Evolutionary conservation across 169 alveolate genomes (phyloP), one percentile per base, ranked within the genome.

Genomic region (Plasmodium inui): DNA sequence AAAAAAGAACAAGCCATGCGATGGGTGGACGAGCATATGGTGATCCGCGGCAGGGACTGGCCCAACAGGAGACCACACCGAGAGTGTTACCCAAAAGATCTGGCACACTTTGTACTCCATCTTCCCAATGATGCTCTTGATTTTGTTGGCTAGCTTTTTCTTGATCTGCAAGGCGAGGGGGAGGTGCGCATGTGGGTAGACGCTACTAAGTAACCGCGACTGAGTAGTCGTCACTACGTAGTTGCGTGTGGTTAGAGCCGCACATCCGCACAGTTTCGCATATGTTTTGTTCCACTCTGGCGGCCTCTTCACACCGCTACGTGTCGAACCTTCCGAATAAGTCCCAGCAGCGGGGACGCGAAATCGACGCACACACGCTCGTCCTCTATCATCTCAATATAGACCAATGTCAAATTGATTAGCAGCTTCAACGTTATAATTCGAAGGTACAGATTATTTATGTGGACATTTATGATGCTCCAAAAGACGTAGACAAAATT

Each of bases 101-200:
- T 90, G 95, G 37, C 95, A 90, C 84, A 82, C 95, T 90, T 90
- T 90, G 72, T 90, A 90, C 50, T 90, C 95, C 92, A 90, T 82
- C 57, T 71, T 90, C 28, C 50, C 61, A 9, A 80, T 90, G 17
- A 90, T 67, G 10, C 28, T 70, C 72, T 90, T 90, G 55, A 90
- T 81, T 90, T 80, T 90, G 6, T 81, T 70, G 30, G 91, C 91
- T 44, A 90, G 46, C 30, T 90, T 90, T 57, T 88, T 88, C 94
- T 88, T 88, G 53, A 72, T 88, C 94, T 88, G 73, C 19, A 32
- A 46, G 79, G n/a, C 7, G 14, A 41, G 10, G 17, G 32, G 17
- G 17, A 14, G 17, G 7, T 2, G 26, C n/a, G 44, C 37, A 82
- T 0, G 73, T 14, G 30, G 6, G 26, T 50, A 6, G 57, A 7